Conservation (phyloP, 345 rosid species). For the Tarenaya hassleriana region DNA sequence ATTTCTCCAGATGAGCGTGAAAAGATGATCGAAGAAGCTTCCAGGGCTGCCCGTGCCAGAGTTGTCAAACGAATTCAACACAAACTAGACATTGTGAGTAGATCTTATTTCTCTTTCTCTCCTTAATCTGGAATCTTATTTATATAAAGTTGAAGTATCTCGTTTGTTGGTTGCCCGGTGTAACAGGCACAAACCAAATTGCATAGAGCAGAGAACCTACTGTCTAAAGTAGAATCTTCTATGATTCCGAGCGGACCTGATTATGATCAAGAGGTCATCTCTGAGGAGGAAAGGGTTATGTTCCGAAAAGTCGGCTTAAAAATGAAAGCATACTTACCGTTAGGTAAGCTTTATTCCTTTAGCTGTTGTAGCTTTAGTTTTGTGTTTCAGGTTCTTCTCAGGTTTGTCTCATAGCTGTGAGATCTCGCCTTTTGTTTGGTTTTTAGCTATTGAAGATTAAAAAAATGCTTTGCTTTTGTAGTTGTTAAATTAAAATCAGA, state of each 20-base stretch:
- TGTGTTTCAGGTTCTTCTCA: too few relatives aligned
- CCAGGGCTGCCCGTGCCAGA: constrained; percentile 56
- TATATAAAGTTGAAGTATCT: too few relatives aligned
- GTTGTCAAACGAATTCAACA: constrained; percentile 70
- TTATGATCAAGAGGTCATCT: constrained; percentile 91
- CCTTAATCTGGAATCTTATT: constrained; percentile 1
- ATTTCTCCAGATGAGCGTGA: constrained; percentile 68
- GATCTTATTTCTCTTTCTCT: constrained; percentile 15
- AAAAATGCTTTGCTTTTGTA: too few relatives aligned
- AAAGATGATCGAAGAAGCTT: constrained; percentile 85
- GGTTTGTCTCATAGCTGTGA: too few relatives aligned
- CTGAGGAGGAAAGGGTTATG: constrained; percentile 89
- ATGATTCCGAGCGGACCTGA: constrained; percentile 95
- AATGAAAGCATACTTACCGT: constrained; percentile 89
- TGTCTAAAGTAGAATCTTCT: constrained; percentile 87
- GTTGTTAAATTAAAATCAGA: too few relatives aligned
- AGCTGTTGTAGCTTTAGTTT: constrained; percentile 13
- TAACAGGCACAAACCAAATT: constrained; percentile 82
- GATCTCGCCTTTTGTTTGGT: constrained; percentile 14
- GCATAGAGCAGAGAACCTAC: constrained; percentile 75
- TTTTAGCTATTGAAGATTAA: too few relatives aligned
- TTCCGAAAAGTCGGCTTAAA: constrained; percentile 87
- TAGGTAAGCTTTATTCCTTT: constrained; percentile 42
- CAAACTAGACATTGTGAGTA: constrained; percentile 70
- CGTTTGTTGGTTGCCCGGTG: constrained; percentile 9